Conservation (phyloP, 148 eudicot species). For the Beta vulgaris region DNA sequence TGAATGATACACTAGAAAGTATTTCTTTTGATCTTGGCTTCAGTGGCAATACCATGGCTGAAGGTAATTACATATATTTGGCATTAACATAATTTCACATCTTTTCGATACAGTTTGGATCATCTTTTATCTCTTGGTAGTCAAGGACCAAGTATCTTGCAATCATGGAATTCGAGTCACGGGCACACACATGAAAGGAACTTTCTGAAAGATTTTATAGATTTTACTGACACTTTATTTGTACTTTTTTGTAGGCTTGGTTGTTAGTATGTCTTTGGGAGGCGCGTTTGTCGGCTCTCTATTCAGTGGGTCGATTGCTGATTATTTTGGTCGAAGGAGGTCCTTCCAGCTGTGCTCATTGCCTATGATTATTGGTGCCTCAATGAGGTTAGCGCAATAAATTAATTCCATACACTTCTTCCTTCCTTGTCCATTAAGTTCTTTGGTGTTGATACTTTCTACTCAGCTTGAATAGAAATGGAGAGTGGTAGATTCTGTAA, state of each 20-base stretch:
- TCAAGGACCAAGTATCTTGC: background rate
- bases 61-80: conserved; percentile 50
- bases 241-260: conserved; percentile 53
- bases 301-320: conserved; percentile 83
- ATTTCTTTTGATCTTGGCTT: conserved; percentile 83
- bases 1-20: conserved; percentile 83
- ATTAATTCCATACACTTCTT: background rate
- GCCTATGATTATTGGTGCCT: conserved; percentile 80
- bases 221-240: background rate
- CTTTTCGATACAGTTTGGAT: background rate
- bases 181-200: background rate
- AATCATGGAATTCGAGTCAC: background rate
- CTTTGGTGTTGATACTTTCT: background rate
- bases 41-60: conserved; percentile 69
- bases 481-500: background rate
- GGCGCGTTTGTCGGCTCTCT: conserved; percentile 87
- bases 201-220: background rate
- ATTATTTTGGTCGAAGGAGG: conserved; percentile 79
- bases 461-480: background rate
- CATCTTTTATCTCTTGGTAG: background rate
- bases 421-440: background rate
- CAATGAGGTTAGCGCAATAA: conserved; percentile 51
- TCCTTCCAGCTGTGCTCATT: conserved; percentile 79
- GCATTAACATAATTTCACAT: background rate
- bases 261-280: conserved; percentile 78